Percentiles rank a stretch among this genome's conserved stretches.
Evolutionary conservation across 1,284 basidiomycete species (phyloP).

Genomic region (Boletus sp.): DNA sequence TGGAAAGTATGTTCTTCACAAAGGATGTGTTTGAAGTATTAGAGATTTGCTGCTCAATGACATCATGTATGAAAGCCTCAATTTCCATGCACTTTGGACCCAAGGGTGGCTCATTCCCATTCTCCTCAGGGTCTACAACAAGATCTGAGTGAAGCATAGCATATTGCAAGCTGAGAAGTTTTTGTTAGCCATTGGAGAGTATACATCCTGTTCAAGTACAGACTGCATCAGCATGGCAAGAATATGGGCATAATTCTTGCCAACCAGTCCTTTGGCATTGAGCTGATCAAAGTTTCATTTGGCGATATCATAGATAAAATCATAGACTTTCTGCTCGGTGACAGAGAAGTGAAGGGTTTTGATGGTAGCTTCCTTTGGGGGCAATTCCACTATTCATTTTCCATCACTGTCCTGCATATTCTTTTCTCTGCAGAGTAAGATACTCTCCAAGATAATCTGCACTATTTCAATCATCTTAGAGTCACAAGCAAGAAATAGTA

Average conservation of each 20-base stretch:
- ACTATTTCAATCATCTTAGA: constrained; percentile 92
- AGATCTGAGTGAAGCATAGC: constrained; percentile 86
- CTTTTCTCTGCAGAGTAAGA: constrained; percentile 93
- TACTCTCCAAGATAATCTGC: constrained; percentile 88
- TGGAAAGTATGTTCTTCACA: constrained; percentile 67
- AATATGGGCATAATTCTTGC: constrained; percentile 89
- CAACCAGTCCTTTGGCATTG: constrained; percentile 75
- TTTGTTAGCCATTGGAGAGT: constrained; percentile 1
- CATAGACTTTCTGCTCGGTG: constrained; percentile 81
- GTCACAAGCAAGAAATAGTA: constrained; percentile 87
- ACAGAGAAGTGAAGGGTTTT: constrained; percentile 79
- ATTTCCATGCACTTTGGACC: constrained; percentile 51
- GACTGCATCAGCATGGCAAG: constrained; percentile 91
- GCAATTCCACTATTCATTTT: constrained; percentile 87
- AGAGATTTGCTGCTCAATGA: constrained; percentile 49
- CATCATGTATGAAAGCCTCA: constrained; percentile 64
- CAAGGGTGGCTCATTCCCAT: constrained; percentile 44
- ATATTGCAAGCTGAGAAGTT: constrained; percentile 66
- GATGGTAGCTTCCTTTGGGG: constrained; percentile 76
- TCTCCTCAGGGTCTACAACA: constrained; percentile 57
- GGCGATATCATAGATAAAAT: constrained; percentile 69
- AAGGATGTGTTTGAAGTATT: constrained; percentile 50
- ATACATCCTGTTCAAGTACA: background rate
- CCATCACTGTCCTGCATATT: constrained; percentile 90
- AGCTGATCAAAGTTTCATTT: constrained; percentile 77